Evolutionary conservation across 2,329 filamentous ascomycete genomes (phyloP).

Genomic region (Aspergillus vadensis): DNA sequence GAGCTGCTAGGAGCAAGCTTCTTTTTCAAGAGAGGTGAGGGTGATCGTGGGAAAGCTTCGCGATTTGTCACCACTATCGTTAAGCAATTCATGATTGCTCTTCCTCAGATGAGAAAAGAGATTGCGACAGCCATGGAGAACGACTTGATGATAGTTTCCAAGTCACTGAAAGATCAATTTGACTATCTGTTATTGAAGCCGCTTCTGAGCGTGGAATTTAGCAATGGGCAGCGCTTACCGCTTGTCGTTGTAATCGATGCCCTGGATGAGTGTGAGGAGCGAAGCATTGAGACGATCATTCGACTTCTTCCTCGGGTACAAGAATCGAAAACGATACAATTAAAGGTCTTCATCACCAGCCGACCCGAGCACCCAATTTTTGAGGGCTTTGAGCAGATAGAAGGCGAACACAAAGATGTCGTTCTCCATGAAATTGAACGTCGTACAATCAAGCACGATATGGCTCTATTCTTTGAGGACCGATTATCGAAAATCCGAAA

Average conservation of each 20-base stretch:
- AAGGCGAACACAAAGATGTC: slow-evolving; percentile 22
- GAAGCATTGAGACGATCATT: slow-evolving; percentile 15
- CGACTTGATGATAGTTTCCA: too few relatives aligned
- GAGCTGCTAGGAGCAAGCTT: slow-evolving; percentile 42
- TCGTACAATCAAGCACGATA: slow-evolving; percentile 24
- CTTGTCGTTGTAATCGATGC: slow-evolving; percentile 28
- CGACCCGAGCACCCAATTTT: slow-evolving; percentile 29
- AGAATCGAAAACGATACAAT: not conserved
- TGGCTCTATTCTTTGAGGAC: slow-evolving; percentile 21
- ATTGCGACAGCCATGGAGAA: slow-evolving; percentile 19
- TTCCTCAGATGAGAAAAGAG: slow-evolving; percentile 30
- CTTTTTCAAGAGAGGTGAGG: slow-evolving; percentile 50
- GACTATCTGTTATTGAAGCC: slow-evolving; percentile 28
- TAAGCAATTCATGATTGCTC: slow-evolving; percentile 36
- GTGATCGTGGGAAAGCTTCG: slow-evolving; percentile 33
- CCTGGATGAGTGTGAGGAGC: slow-evolving; percentile 29
- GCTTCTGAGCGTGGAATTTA: slow-evolving; percentile 11
- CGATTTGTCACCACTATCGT: not conserved
- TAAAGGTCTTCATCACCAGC: slow-evolving; percentile 30
- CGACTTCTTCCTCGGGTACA: slow-evolving; percentile 19
- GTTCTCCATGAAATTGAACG: slow-evolving; percentile 24
- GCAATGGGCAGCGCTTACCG: not conserved
- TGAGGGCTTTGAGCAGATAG: slow-evolving; percentile 23
- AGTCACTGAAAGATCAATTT: slow-evolving; percentile 20
- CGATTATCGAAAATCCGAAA: slow-evolving; percentile 15